phyloP scores from a whole-genome alignment of 768 basidiomycete species.

The Piloderma croceum region DNA sequence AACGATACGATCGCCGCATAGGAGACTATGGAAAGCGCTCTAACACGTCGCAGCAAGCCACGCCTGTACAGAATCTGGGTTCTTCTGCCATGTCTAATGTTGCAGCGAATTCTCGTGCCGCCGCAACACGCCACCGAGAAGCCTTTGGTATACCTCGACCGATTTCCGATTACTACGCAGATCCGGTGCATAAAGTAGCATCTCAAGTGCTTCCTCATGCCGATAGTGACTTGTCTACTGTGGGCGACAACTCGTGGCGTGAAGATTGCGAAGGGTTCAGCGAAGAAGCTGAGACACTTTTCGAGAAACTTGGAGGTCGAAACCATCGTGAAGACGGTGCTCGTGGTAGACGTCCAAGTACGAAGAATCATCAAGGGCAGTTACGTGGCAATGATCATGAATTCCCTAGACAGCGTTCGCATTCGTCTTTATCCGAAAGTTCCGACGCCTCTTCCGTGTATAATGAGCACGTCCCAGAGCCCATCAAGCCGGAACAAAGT shows the following conservation, averaged over 20 bases:
- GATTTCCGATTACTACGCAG: conserved; percentile 24
- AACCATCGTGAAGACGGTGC: conserved; percentile 10
- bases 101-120: conserved; percentile 24
- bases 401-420: no score
- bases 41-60: no score
- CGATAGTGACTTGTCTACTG: conserved; percentile 45
- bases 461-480: no score
- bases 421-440: conserved; percentile 11
- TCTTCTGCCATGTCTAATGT: conserved; percentile 24
- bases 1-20: no score
- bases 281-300: conserved; percentile 43
- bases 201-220: conserved; percentile 25
- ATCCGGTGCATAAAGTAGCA: conserved; percentile 10
- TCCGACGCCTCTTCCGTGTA: conserved; percentile 18
- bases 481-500: no score
- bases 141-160: conserved; percentile 51
- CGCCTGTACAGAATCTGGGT: no score
- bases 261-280: conserved; percentile 32
- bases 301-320: conserved; percentile 31
- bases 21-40: no score
- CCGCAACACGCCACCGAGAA: conserved; percentile 40
- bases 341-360: conserved; percentile 10
- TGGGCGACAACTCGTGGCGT: conserved; percentile 35
- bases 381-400: background rate
- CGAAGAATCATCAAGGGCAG: conserved; percentile 1